phyloP scores from a whole-genome alignment of 2,329 filamentous ascomycete genomes.

The Ophiocordyceps robertsii region DNA sequence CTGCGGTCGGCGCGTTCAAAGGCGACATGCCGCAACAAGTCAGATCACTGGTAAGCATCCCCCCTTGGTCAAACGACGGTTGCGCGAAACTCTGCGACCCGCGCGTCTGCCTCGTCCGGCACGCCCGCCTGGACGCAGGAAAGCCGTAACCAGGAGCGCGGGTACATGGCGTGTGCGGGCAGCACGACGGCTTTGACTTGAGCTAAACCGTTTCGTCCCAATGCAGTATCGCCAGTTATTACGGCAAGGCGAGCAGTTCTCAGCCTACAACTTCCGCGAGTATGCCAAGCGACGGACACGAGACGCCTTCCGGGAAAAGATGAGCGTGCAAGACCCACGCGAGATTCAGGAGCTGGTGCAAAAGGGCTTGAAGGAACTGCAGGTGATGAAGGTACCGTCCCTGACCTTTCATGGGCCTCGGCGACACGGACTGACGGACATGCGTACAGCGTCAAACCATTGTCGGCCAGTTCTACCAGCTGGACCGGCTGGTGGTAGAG shows the following conservation, averaged over 20 bases:
- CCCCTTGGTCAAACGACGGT: not conserved
- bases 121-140: no score
- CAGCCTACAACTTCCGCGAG: conserved; percentile 94
- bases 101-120: not conserved
- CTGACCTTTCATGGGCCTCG: not conserved
- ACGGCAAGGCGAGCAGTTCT: conserved; percentile 74
- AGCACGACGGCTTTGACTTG: no score
- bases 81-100: not conserved
- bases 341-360: conserved; percentile 80
- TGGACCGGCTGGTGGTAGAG: conserved; percentile 86
- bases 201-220: not conserved
- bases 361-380: conserved; percentile 73
- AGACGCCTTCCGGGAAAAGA: conserved; percentile 80
- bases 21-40: conserved; percentile 44
- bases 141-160: no score
- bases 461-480: conserved; percentile 87
- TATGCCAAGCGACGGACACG: conserved; percentile 84
- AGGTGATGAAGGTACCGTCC: conserved; percentile 67
- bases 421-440: conserved; percentile 6
- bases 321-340: conserved; percentile 56
- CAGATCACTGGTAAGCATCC: conserved; percentile 33
- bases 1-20: conserved; percentile 24
- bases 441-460: conserved; percentile 74
- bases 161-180: no score
- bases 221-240: conserved; percentile 80